Conservation (phyloP, 768 basidiomycete species). For the Leccinum uliginosum region DNA sequence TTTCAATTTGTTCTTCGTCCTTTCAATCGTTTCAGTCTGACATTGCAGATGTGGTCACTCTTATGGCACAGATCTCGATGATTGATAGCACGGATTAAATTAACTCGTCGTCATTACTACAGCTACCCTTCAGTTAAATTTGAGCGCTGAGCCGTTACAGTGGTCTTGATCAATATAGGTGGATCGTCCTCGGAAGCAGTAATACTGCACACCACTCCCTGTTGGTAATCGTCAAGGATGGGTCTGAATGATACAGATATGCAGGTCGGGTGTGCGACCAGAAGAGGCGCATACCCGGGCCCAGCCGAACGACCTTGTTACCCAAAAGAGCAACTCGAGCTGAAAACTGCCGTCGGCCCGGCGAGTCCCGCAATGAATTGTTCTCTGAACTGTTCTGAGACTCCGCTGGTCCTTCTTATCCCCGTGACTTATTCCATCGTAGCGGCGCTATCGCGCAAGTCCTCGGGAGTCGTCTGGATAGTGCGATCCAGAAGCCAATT, state of each 20-base stretch:
- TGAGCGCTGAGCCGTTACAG: neutral
- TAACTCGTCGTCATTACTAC: neutral
- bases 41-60: neutral
- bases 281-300: neutral
- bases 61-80: neutral
- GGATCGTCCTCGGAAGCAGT: neutral
- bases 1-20: neutral
- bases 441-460: too few relatives aligned
- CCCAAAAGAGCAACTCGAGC: neutral
- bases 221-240: neutral
- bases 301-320: neutral
- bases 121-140: neutral
- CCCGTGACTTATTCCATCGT: too few relatives aligned
- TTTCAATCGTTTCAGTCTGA: neutral
- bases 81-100: too few relatives aligned
- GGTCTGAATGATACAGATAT: neutral
- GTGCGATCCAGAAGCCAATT: neutral
- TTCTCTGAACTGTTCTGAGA: neutral
- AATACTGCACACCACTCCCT: neutral
- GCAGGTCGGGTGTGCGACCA: neutral
- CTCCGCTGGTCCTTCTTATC: neutral
- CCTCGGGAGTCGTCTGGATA: too few relatives aligned
- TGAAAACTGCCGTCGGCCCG: too few relatives aligned
- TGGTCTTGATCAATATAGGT: neutral
- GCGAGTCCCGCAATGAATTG: neutral